Evolutionary conservation across 768 basidiomycete genomes (phyloP).

Genomic region (Lentinula detonsa): DNA sequence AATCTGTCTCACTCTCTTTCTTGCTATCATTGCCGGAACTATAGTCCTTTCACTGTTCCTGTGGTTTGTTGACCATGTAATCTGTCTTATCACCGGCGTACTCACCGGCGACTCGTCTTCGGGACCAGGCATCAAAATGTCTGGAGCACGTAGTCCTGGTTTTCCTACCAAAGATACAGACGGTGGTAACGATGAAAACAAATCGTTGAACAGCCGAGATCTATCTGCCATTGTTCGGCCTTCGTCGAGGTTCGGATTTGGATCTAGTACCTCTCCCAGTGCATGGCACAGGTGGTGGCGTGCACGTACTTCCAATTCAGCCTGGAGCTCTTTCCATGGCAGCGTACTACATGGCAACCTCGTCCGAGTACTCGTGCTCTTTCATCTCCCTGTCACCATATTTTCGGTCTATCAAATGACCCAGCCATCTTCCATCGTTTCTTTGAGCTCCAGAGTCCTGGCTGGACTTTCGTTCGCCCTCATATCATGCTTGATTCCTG

Average conservation of each 20-base stretch:
- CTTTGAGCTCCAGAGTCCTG: conserved; percentile 62
- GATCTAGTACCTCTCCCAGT: conserved; percentile 17
- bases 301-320: conserved; percentile 31
- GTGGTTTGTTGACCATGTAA: conserved; percentile 65
- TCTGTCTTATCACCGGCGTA: conserved; percentile 27
- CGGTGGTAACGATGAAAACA: conserved; percentile 41
- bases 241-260: conserved; percentile 20
- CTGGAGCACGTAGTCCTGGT: conserved; percentile 31
- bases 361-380: conserved; percentile 82
- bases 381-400: conserved; percentile 91
- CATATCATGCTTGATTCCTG: conserved; percentile 75
- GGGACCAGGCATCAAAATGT: conserved; percentile 13
- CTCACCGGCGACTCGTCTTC: background rate
- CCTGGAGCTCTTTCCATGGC: conserved; percentile 74
- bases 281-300: conserved; percentile 41
- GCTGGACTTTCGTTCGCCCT: conserved; percentile 77
- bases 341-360: conserved; percentile 86
- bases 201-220: conserved; percentile 33
- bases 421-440: conserved; percentile 41
- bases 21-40: conserved; percentile 70
- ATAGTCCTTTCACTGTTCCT: conserved; percentile 62
- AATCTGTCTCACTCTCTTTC: conserved; percentile 78
- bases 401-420: conserved; percentile 89
- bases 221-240: conserved; percentile 12
- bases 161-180: conserved; percentile 48